These are phyloP conservation scores for Colletotrichum spaethianum DNA, from an alignment of 2,329 filamentous ascomycete species.

Conservation along the genomic window DNA sequence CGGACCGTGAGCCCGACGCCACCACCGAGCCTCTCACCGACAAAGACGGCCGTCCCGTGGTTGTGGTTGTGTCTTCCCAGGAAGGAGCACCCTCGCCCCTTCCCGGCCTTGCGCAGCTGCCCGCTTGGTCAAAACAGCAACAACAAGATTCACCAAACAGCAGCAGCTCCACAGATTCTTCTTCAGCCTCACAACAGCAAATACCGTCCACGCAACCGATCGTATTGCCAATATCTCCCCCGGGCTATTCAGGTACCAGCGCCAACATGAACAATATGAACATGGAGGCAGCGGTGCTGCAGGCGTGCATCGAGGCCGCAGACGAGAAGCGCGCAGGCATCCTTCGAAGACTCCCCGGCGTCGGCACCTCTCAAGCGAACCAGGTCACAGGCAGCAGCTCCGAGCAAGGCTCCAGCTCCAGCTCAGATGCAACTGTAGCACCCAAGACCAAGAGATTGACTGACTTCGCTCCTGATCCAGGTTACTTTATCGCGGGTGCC, in stretches of 20 bases:
- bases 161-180: slow-evolving; percentile 17
- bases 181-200: neutral
- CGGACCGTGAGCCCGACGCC: slow-evolving; percentile 49
- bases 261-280: slow-evolving; percentile 16
- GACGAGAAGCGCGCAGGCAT: slow-evolving; percentile 32
- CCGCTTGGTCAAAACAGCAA: slow-evolving; percentile 36
- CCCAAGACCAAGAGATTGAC: slow-evolving; percentile 69
- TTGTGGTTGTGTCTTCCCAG: slow-evolving; percentile 15
- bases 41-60: slow-evolving; percentile 20
- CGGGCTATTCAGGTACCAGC: slow-evolving; percentile 24
- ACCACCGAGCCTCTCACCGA: slow-evolving; percentile 17
- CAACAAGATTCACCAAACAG: slow-evolving; percentile 26
- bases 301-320: slow-evolving; percentile 27
- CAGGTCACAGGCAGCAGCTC: slow-evolving; percentile 37
- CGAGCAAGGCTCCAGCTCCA: slow-evolving; percentile 44
- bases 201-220: neutral
- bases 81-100: slow-evolving; percentile 25
- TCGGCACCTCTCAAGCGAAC: slow-evolving; percentile 51
- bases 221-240: slow-evolving; percentile 11
- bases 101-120: slow-evolving; percentile 29
- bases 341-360: slow-evolving; percentile 46
- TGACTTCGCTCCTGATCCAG: slow-evolving; percentile 85
- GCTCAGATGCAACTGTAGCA: slow-evolving; percentile 48
- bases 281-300: slow-evolving; percentile 39
- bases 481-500: slow-evolving; percentile 97